Base-by-base conservation (phyloP, 345 rosid species). In the Nasturtium officinale region DNA sequence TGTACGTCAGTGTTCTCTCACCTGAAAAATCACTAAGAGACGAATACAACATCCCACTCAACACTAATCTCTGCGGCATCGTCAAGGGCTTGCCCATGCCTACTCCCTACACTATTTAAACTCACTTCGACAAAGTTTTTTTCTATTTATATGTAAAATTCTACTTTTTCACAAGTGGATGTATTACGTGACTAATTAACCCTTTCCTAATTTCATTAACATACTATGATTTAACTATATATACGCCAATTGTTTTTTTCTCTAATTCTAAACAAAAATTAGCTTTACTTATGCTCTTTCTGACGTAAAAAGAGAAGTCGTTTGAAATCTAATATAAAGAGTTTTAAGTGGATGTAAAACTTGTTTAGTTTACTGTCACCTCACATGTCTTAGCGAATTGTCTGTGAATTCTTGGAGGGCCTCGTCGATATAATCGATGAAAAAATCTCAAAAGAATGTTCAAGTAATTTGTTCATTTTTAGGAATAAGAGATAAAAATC, bases 1-100 rank as follows among this genome's bases (percentile, higher is more conserved):
- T 90, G 35, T 92, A 90, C 67, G 55, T 75, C 2, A 92, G 96
- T 42, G 89, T 89, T 35, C 67, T 80, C 0, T 88, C 91, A 0
- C 98, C 96, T 4, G 84, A 65, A 20, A 80, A 84, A 7, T 92
- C 98, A 2, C 84, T 92, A 5, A 86, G 89, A 65, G 98, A 92
- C 33, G 98, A 92, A 66, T 88, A 90, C 85, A 86, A 89, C 82
- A 47, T 90, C 9, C 91, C 96, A 11, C 93, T 87, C 60, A 79
- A 82, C 54, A 55, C 86, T 33, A 15, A 61, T 52, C 78, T 85
- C 0, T 92, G 98, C 16, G 98, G 98, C 20, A 47, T 78, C 26
- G 84, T 92, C 30, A 65, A 76, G 72, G 71, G 60, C 74, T 7
- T 92, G 83, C 86, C 93, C 30, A 78, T 60, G 83, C 98, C 98